Base-by-base conservation (phyloP, 2,329 filamentous ascomycete species). In the Teratosphaeria gauchensis region DNA sequence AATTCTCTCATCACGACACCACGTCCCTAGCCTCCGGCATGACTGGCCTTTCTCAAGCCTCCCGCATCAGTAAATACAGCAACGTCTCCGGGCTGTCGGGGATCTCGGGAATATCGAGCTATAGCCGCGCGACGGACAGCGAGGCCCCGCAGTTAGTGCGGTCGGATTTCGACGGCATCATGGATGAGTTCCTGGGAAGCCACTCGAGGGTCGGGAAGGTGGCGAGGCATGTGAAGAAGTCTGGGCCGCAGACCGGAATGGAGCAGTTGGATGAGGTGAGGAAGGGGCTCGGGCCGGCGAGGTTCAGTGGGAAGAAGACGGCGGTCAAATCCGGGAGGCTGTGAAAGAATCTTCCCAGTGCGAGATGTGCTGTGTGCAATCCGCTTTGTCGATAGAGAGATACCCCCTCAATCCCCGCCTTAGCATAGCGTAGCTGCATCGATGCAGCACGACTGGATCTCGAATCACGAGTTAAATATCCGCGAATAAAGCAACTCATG, bases 201-300 rank as follows among this genome's bases (percentile, higher is more conserved):
- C 87, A 89, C 70, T 83, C 83, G 9, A 86, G 84, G 74, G 81
- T 81, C 28, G 87, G 87, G 1, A 91, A 90, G 76, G 86, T 85
- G 72, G 69, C 65, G 31, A 68, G 74, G 51, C 75, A 81, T 57
- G 82, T 90, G 21, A 92, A 92, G 77, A 30, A 54, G 32, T 21
- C 87, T 19, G 89, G 87, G 70, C 85, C 88, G 64, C 87, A 88
- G 71, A 89, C 82, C 60, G 94, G 94, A 0, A 80, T 96, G 64
- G 86, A 89, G 74, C 90, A 97, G 77, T 78, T 97, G 61, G 94
- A 97, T 64, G 92, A 97, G 75, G 87, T 99, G 56, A 81, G 94
- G 56, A 82, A 82, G 63, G 89, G 85, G 6, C 74, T 96, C 58
- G 92, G 92, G 0, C 88, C 89, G 30, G 88, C 91, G 32, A 83